Evolutionary conservation across 495 filamentous ascomycete genomes (phyloP), one percentile per base, ranked within the genome.

Genomic region (Bacidia gigantensis): DNA sequence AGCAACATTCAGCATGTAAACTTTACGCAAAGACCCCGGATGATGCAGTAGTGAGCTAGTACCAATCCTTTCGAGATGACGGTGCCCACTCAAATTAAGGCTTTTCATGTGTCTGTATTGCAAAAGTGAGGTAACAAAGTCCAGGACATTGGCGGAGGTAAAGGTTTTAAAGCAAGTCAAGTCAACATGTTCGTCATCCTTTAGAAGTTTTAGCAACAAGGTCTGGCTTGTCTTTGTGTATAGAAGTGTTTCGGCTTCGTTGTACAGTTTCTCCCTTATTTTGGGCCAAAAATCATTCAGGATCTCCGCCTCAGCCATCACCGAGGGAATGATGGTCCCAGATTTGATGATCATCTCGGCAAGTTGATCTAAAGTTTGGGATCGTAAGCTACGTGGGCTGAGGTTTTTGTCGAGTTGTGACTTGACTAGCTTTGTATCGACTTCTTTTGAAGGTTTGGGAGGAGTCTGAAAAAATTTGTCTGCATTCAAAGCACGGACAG

Each of bases 241-340:
- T 35, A 14, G 29, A 14, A 56, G 20, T n/a, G 7, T 38, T 12
- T 10, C 26, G 0, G 49, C 42, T 29, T 23, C 21, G 12, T 48
- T 44, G n/a, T 48, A 52, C 12, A 47, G 17, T 35, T 38, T 26
- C 3, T 24, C 23, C 20, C 17, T 46, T 11, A 52, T 7, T 32
- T 10, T 51, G 1, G 49, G 49, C 50, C 50, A 32, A 22, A 56
- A 56, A 38, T 53, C 55, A 17, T 26, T n/a, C 26, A 56, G 43
- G 23, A 21, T 3, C 40, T 53, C 42, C 11, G 25, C 55, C 38
- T 49, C 49, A 1, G 14, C 23, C 7, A 1, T 20, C 20, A 3
- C 42, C n/a, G 11, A 42, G 20, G 29, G 14, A 7, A 7, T 35
- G 29, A 35, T 35, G 7, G 29, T 35, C 29, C 14, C 29, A 14